Evolutionary conservation across 2,329 filamentous ascomycete species (phyloP).

Genomic region (Aureobasidium subglaciale): DNA sequence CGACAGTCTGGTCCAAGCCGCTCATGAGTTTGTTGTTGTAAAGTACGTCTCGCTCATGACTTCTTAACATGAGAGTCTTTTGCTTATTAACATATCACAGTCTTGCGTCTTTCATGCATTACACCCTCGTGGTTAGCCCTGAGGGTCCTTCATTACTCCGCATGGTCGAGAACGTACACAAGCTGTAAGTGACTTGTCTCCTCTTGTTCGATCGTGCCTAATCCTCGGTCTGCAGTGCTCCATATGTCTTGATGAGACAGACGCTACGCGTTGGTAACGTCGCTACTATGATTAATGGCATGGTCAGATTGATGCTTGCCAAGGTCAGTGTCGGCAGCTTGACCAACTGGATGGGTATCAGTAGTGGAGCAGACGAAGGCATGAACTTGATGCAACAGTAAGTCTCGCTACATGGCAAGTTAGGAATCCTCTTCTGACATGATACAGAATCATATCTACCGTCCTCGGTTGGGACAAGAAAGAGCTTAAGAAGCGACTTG

Average conservation of each 20-base stretch:
- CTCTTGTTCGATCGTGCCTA: background rate
- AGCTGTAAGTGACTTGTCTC: constrained; percentile 37
- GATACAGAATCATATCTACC: constrained; percentile 60
- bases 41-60: constrained; percentile 47
- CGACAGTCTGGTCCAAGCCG: constrained; percentile 54
- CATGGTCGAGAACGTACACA: constrained; percentile 62
- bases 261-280: constrained; percentile 71
- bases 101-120: constrained; percentile 66
- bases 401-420: constrained; percentile 9
- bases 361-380: constrained; percentile 63
- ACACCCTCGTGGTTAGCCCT: constrained; percentile 64
- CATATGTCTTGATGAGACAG: constrained; percentile 65
- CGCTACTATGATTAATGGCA: constrained; percentile 71
- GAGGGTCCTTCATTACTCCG: constrained; percentile 69
- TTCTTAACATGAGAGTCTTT: background rate
- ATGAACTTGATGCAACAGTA: constrained; percentile 70
- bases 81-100: constrained; percentile 34
- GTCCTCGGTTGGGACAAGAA: constrained; percentile 65
- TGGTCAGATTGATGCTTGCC: constrained; percentile 66
- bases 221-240: constrained; percentile 27
- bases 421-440: background rate
- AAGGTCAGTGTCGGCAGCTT: constrained; percentile 68
- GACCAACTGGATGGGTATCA: constrained; percentile 73
- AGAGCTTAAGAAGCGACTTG: constrained; percentile 59
- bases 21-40: constrained; percentile 62